Percentiles rank a stretch among this genome's conserved stretches.
Conservation (phyloP, 2,329 filamentous ascomycete species). For the Hysterium pulicare region DNA sequence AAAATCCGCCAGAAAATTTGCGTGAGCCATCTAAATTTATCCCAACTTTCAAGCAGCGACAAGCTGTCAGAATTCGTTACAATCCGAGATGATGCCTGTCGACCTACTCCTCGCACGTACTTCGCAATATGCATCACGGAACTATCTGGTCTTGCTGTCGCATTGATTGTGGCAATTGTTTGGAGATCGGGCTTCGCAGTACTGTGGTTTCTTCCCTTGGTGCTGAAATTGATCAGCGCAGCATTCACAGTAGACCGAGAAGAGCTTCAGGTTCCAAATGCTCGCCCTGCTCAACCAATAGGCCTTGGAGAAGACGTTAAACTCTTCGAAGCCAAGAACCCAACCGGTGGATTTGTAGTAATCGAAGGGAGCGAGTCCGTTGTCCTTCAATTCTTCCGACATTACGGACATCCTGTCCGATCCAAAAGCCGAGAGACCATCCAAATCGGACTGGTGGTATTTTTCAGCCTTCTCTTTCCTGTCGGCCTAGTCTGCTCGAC, state of each 20-base stretch:
- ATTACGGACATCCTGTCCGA: neutral
- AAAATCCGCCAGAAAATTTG: too few species aligned
- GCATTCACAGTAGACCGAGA: neutral
- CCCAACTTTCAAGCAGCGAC: too few species aligned
- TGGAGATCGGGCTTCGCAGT: constrained; percentile 1
- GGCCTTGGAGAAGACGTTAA: neutral
- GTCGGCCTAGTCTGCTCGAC: constrained; percentile 1
- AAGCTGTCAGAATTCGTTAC: too few species aligned
- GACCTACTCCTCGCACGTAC: too few species aligned
- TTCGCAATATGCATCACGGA: neutral
- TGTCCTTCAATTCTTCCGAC: constrained; percentile 1
- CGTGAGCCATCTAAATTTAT: too few species aligned
- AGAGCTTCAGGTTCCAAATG: neutral
- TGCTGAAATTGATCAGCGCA: neutral
- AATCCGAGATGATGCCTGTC: too few species aligned
- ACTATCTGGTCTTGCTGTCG: neutral
- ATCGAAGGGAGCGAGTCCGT: neutral
- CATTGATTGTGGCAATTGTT: neutral
- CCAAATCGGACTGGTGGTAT: neutral
- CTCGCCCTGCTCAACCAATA: too few species aligned
- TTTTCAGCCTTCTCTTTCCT: neutral
- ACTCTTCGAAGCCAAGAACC: neutral
- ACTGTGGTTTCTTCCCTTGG: neutral
- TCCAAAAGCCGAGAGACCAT: neutral
- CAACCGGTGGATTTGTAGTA: neutral